Percentiles rank a stretch among this genome's conserved stretches.
Evolutionary conservation across 2,329 filamentous ascomycete species (phyloP).

Genomic region (Fusarium sp.): DNA sequence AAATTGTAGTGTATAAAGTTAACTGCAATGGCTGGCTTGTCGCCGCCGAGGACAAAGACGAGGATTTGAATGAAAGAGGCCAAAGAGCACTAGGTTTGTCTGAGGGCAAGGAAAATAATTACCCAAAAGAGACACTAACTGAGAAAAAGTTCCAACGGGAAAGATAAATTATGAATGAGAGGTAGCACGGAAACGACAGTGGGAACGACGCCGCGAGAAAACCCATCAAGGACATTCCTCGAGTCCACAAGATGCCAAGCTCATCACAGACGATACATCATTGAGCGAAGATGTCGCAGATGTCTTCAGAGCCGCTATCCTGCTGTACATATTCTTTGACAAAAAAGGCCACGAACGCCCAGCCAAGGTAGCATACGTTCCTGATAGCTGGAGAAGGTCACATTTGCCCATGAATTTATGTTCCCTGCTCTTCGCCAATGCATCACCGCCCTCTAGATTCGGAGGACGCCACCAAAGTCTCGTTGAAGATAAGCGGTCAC

Average conservation of each 20-base stretch:
- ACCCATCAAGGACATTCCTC: too few relatives aligned
- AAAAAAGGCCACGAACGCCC: neutral
- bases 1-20: neutral
- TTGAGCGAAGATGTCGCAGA: neutral
- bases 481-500: neutral
- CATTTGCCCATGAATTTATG: rapidly evolving
- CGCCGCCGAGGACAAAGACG: rapidly evolving
- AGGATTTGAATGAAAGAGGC: rapidly evolving
- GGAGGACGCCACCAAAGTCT: neutral
- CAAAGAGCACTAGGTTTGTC: rapidly evolving
- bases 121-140: neutral
- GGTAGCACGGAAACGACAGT: neutral
- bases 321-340: neutral
- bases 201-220: neutral
- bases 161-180: neutral
- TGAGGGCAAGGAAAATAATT: neutral
- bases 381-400: rapidly evolving
- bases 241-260: neutral
- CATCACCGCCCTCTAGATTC: rapidly evolving
- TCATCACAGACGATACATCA: neutral
- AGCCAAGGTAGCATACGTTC: neutral
- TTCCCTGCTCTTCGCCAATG: neutral
- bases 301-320: neutral
- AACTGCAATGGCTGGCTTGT: rapidly evolving
- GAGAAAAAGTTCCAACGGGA: neutral